These are phyloP conservation scores for Amanita polypyramis DNA, from an alignment of 768 basidiomycete species.

Conservation along the genomic window DNA sequence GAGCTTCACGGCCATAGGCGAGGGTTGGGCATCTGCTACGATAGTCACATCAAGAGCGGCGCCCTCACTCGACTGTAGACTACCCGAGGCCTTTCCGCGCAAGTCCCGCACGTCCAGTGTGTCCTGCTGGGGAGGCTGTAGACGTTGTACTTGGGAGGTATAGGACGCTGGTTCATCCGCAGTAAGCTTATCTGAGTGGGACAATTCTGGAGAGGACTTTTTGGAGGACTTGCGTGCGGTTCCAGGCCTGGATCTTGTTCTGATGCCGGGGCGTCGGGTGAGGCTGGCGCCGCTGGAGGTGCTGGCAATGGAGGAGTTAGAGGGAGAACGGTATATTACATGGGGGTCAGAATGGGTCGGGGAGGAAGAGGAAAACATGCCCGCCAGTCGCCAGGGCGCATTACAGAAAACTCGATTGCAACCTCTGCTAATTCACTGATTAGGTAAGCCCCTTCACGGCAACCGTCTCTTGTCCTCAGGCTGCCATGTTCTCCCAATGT, in stretches of 20 bases:
- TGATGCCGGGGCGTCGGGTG: conserved; percentile 40
- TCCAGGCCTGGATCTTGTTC: conserved; percentile 35
- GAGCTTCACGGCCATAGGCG: conserved; percentile 19
- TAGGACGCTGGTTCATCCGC: conserved; percentile 15
- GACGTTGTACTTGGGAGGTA: conserved; percentile 12
- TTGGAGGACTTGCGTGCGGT: conserved; percentile 23
- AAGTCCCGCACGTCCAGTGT: conserved; percentile 11
- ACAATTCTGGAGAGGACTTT: conserved; percentile 21
- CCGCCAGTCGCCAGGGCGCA: conserved; percentile 11
- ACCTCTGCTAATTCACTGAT: conserved; percentile 6
- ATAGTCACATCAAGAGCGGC: conserved; percentile 20
- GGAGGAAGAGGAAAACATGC: conserved; percentile 18
- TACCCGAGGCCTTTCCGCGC: conserved; percentile 18
- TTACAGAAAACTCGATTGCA: conserved; percentile 5
- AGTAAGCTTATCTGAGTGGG: conserved; percentile 20
- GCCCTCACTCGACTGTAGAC: conserved; percentile 13
- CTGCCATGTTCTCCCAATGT: background rate
- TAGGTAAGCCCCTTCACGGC: conserved; percentile 4
- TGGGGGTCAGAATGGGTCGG: conserved; percentile 15
- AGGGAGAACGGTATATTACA: conserved; percentile 22
- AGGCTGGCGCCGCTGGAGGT: conserved; percentile 42
- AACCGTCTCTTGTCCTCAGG: background rate
- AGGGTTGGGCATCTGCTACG: conserved; percentile 19
- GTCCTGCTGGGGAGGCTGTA: conserved; percentile 3
- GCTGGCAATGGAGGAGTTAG: conserved; percentile 38